Evolutionary conservation across 1,284 basidiomycete species (phyloP), one percentile per base, ranked within the genome.

Genomic region (Papiliotrema laurentii): DNA sequence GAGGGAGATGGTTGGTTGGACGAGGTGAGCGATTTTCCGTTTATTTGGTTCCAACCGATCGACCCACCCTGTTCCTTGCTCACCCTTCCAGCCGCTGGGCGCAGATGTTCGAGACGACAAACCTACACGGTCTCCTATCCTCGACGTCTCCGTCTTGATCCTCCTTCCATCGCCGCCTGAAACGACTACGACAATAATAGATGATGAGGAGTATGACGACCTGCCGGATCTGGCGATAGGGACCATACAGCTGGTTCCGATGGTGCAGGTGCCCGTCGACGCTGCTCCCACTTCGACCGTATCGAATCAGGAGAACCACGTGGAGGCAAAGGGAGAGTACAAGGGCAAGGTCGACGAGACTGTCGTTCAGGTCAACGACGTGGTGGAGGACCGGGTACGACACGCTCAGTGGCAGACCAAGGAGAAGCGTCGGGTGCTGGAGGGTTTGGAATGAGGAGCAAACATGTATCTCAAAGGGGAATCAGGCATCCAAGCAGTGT

Each of bases 161-260:
- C 30, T 45, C 31, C 16, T 45, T 14, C 43, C 43, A 10, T 16
- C 43, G 9, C 19, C 16, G 21, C 33, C 28, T 5, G 42, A 51
- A n/a, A 38, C 9, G 21, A 24, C 35, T n/a, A 22, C 19, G 18
- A 9, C 18, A 11, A 10, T 33, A 10, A 18, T 27, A 21, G 45
- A 43, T 21, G 48, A 43, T 10, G 53, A 51, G 13, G 54, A 49
- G n/a, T 52, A 18, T 34, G 45, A 41, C 21, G 54, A 55, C 14
- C 36, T 55, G 22, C 54, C 54, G 5, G 54, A 55, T 2, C 11
- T 55, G 4, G 34, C 47, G 2, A 47, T 52, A 14, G 54, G 54
- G 9, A 43, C 43, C 19, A 42, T 34, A n/a, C 7, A 26, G 14
- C 21, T 48, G 2, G 1, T 7, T n/a, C 47, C 47, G 19, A 25